Evolutionary conservation across 2,329 filamentous ascomycete genomes (phyloP), one percentile per base, ranked within the genome.

Genomic region (Albifimbria verrucaria): DNA sequence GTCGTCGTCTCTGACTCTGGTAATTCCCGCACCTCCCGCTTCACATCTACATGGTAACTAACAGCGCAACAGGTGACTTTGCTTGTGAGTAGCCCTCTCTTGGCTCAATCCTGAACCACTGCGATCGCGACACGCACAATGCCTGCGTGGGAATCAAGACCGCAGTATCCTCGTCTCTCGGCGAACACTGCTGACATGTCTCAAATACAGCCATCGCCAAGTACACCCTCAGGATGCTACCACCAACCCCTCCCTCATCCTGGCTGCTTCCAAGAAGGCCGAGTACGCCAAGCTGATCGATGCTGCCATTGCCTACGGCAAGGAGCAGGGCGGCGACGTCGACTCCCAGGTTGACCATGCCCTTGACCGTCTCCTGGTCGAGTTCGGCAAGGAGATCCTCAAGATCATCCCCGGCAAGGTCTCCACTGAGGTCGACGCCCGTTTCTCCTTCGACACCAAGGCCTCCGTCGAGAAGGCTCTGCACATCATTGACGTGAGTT

Each of bases 191-290:
- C 66, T 69, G 18, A 70, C 61, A 20, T 21, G 42, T 15, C n/a
- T 15, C 54, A 45, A 75, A 76, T 63, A 73, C 78, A 86, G 92
- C 92, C 76, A 99, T 99, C 75, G 92, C 83, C 82, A 97, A 97
- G 83, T 99, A 99, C 87, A 96, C 87, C 94, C 94, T 62, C 92
- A 99, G 83, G 94, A 99, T 90, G 94, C 94, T 71, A 99, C 94
- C 75, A 99, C 94, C 81, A 99, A 99, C 87, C 94, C 94, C 56
- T 97, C 94, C 59, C 84, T 99, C 73, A 97, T 99, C 77, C 89
- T 99, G 72, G 93, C 92, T 64, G 94, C 94, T 60, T 92, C 94
- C 72, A 97, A 99, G 85, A 97, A 97, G 86, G 71, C 90, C 72
- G 92, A 97, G 77, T 97, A 97, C 76, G 91, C 90, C 69, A 87